These are phyloP conservation scores for Lycium ferocissimum DNA, from an alignment of 257 asterid species.

Conservation along the genomic window DNA sequence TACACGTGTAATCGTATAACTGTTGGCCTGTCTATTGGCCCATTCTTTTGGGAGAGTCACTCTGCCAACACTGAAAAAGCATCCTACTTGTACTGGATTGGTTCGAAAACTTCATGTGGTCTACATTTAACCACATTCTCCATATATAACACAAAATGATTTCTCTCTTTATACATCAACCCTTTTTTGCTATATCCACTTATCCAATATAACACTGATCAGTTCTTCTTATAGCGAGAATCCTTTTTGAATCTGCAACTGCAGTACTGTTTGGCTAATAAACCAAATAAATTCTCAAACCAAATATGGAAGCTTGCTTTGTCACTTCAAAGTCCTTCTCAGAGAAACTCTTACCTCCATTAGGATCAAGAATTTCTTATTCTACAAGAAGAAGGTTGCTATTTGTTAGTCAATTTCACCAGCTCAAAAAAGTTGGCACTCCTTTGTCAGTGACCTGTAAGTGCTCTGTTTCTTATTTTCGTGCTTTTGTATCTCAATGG, in stretches of 20 bases:
- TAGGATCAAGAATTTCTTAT: constrained; percentile 41
- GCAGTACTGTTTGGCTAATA: constrained; percentile 1
- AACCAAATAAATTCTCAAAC: constrained; percentile 7
- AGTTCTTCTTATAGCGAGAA: constrained; percentile 1
- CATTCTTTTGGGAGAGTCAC: constrained; percentile 26
- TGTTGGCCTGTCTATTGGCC: constrained; percentile 27
- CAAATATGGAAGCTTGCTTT: constrained; percentile 54
- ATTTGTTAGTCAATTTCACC: constrained; percentile 34
- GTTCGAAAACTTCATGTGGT: constrained; percentile 51
- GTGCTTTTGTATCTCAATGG: not conserved
- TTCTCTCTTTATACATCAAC: constrained; percentile 40
- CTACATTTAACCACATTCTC: constrained; percentile 43
- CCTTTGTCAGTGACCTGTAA: constrained; percentile 62
- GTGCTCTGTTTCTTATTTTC: constrained; percentile 27
- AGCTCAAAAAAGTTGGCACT: constrained; percentile 39
- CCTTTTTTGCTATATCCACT: constrained; percentile 35
- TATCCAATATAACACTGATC: not conserved
- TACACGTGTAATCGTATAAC: constrained; percentile 8
- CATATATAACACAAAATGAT: constrained; percentile 19
- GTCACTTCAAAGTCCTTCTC: constrained; percentile 61
- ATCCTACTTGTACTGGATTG: constrained; percentile 50
- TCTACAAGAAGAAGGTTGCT: constrained; percentile 37
- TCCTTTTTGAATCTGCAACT: not conserved
- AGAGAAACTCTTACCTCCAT: constrained; percentile 43
- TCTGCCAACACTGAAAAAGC: constrained; percentile 36